Base-by-base conservation (phyloP, 371 early-diverging fungal species). In the Saksenaea vasiformis region DNA sequence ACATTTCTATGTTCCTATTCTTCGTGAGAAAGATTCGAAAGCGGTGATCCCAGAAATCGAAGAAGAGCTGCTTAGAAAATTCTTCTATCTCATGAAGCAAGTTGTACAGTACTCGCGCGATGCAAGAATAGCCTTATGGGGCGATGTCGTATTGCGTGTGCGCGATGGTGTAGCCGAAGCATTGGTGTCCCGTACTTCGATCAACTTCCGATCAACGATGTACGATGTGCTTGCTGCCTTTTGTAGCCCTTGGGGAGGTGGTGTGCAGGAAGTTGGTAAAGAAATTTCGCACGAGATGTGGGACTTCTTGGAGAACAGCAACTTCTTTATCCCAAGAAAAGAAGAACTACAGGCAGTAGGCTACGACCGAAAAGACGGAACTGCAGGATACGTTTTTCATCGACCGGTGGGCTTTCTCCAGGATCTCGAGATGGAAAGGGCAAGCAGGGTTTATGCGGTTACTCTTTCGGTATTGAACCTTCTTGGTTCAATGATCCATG, bases 401-500 rank as follows among this genome's bases (percentile, higher is more conserved):
- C 85, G 77, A 71, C 85, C 19, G 78, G 84, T 24, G 10, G 69
- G 70, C 0, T 60, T 78, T 24, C n/a, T 78, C 5, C 69, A 58
- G 35, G 79, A 78, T 37, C 60, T 78, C 4, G 57, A 63, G 37
- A 35, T 66, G 15, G 77, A 81, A 51, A 71, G 87, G 0, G 67
- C 79, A 1, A 85, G 76, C 34, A 89, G 91, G 61, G 83, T 87
- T 0, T 98, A 91, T 68, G 89, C 93, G 0, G 93, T 95, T 72
- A 96, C 95, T 0, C 66, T 90, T 10, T 90, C 96, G 1, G 91
- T 95, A 63, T 69, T 95, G 10, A 74, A 83, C 8, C 80, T 97
- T 1, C 70, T 98, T 24, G 83, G 81, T 7, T 71, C 87, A n/a
- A 82, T 95, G 11, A 85, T 92, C 27, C 90, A 93, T 51, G 72